These are phyloP conservation scores for Mortierella sp. DNA, from an alignment of 371 early-diverging fungal species.

Conservation along the genomic window DNA sequence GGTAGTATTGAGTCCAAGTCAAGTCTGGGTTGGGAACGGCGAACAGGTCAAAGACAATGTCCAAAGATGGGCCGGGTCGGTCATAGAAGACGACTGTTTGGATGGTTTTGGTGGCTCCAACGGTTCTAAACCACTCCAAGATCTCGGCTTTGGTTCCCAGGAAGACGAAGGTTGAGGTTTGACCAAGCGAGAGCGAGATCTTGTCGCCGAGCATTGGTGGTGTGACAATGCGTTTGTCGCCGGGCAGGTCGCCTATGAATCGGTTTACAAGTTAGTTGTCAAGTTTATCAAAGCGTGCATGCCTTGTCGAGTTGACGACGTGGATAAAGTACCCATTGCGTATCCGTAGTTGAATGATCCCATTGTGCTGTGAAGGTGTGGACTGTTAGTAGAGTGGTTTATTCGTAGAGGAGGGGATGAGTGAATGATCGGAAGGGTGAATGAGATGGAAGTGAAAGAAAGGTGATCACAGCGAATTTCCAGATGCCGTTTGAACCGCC, in stretches of 20 bases:
- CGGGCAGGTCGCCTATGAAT: slow-evolving; percentile 28
- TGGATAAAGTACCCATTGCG: slow-evolving; percentile 35
- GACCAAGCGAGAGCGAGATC: slow-evolving; percentile 48
- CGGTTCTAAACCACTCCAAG: slow-evolving; percentile 50
- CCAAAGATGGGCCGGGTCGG: slow-evolving; percentile 20
- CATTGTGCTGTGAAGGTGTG: slow-evolving; percentile 1
- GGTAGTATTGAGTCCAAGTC: slow-evolving; percentile 43
- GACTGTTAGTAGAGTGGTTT: background rate
- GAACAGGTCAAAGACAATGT: slow-evolving; percentile 49
- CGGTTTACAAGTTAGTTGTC: too few relatives aligned
- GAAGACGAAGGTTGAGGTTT: slow-evolving; percentile 53
- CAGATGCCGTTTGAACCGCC: too few relatives aligned
- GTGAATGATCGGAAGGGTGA: background rate
- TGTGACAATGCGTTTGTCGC: slow-evolving; percentile 44
- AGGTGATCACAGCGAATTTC: too few relatives aligned
- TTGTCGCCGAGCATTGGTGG: slow-evolving; percentile 53
- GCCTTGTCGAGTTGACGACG: too few relatives aligned
- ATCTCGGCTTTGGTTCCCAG: slow-evolving; percentile 48
- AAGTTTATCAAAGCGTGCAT: too few relatives aligned
- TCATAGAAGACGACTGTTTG: slow-evolving; percentile 23
- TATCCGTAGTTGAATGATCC: slow-evolving; percentile 37
- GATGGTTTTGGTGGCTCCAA: slow-evolving; percentile 36
- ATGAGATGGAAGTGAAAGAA: too few relatives aligned
- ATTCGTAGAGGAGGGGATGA: background rate
- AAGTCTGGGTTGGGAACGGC: slow-evolving; percentile 40